phyloP scores from a whole-genome alignment of 208 protist species.

The Crithidia bombi region DNA sequence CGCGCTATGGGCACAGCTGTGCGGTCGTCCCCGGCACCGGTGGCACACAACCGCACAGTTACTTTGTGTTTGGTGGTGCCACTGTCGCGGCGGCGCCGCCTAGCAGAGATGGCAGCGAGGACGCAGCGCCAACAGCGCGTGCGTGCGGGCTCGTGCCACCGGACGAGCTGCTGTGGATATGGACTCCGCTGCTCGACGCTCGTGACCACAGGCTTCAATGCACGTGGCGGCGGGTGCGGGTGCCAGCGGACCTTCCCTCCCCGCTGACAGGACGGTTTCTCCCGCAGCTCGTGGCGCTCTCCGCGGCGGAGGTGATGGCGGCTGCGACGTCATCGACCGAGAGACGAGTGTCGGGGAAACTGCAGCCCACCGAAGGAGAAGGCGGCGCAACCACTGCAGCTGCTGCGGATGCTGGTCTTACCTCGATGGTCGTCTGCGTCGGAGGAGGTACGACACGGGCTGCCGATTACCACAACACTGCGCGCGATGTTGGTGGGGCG shows the following conservation, averaged over 20 bases:
- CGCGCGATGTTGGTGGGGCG: neutral
- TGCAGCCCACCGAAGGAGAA: neutral
- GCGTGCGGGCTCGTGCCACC: conserved; percentile 31
- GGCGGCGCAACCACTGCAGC: neutral
- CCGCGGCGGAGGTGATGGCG: conserved; percentile 25
- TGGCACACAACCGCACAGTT: conserved; percentile 20
- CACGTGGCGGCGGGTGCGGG: conserved; percentile 47
- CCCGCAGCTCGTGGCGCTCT: conserved; percentile 37
- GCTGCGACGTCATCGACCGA: neutral
- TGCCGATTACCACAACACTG: neutral
- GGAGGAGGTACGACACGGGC: conserved; percentile 15
- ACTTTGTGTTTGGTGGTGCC: conserved; percentile 42
- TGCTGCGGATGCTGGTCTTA: conserved; percentile 2
- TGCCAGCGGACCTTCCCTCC: conserved; percentile 21
- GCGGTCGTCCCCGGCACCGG: conserved; percentile 46
- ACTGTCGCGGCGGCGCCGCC: neutral
- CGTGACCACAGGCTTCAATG: conserved; percentile 18
- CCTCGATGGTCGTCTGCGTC: conserved; percentile 30
- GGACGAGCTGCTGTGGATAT: conserved; percentile 68
- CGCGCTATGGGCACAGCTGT: conserved; percentile 61
- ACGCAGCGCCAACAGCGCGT: neutral
- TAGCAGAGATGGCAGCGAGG: too few relatives aligned
- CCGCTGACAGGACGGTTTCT: conserved; percentile 46
- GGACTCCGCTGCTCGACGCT: conserved; percentile 28
- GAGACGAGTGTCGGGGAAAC: neutral